Evolutionary conservation across 257 asterid species (phyloP).

Genomic region (Linderniella brevidens): DNA sequence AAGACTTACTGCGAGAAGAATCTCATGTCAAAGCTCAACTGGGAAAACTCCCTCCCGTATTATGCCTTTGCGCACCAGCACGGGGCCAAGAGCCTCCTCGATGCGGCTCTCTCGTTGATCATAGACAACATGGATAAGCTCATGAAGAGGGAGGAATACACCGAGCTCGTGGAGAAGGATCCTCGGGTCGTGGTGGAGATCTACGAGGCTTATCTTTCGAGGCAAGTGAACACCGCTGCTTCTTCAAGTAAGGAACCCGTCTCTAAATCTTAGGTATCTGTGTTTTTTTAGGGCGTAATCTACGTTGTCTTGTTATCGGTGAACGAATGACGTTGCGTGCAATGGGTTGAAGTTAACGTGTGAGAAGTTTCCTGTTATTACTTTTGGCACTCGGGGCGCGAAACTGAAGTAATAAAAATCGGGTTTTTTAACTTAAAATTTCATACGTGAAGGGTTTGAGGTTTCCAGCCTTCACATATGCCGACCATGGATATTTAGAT

Average conservation of each 20-base stretch:
- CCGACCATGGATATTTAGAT: too few species aligned
- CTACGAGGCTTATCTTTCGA: slow-evolving; percentile 48
- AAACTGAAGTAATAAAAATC: too few species aligned
- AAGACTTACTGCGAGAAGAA: slow-evolving; percentile 51
- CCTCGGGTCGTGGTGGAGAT: slow-evolving; percentile 51
- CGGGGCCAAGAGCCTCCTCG: slow-evolving; percentile 32
- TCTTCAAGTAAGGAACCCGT: slow-evolving; percentile 11
- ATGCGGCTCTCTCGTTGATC: slow-evolving; percentile 45
- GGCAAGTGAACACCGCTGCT: slow-evolving; percentile 50
- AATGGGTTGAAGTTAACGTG: too few species aligned
- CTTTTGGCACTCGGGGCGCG: too few species aligned
- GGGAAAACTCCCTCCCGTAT: slow-evolving; percentile 44
- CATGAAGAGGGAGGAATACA: slow-evolving; percentile 40
- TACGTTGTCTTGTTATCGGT: too few species aligned
- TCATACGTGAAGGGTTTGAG: too few species aligned
- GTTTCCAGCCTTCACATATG: too few species aligned
- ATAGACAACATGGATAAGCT: slow-evolving; percentile 49
- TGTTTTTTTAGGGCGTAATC: too few species aligned
- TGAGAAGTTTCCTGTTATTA: too few species aligned
- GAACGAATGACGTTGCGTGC: too few species aligned
- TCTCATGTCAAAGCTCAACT: slow-evolving; percentile 37
- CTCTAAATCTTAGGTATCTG: too few species aligned
- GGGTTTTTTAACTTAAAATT: too few species aligned
- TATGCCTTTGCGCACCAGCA: slow-evolving; percentile 60
- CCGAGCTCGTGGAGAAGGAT: slow-evolving; percentile 56